phyloP scores from a whole-genome alignment of 1,284 basidiomycete genomes.

The Papiliotrema flavescens region DNA sequence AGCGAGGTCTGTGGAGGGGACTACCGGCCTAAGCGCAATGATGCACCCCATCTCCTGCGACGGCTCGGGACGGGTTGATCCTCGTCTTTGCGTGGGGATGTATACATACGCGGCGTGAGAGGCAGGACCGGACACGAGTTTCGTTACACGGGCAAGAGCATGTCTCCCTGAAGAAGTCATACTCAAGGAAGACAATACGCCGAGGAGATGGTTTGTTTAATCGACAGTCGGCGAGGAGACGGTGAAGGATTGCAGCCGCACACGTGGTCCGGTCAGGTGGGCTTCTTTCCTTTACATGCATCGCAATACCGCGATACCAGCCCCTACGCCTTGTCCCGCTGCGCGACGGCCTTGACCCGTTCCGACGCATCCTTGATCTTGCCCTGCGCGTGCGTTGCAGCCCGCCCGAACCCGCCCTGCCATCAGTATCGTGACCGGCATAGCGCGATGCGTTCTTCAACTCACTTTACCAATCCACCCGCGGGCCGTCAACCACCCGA shows the following conservation, averaged over 20 bases:
- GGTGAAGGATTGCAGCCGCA: not conserved
- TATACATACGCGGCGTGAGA: too few species aligned
- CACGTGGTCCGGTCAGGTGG: too few species aligned
- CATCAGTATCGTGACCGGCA: not conserved
- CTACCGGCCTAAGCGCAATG: not conserved
- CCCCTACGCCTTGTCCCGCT: conserved; percentile 1
- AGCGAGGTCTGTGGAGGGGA: not conserved
- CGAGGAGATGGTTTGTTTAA: not conserved
- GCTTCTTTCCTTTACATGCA: too few species aligned
- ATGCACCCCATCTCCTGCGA: not conserved
- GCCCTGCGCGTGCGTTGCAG: conserved; percentile 30
- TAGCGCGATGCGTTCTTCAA: not conserved
- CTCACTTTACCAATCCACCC: conserved; percentile 61
- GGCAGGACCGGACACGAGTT: too few species aligned
- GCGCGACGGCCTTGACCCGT: conserved; percentile 26
- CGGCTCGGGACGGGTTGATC: not conserved
- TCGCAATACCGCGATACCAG: not conserved
- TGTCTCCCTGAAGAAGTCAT: too few species aligned
- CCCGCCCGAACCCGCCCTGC: conserved; percentile 37
- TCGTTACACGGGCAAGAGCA: too few species aligned
- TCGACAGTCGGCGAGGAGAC: not conserved
- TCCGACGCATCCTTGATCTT: conserved; percentile 28
- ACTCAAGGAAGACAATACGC: too few species aligned
- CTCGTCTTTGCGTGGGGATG: not conserved
- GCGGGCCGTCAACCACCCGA: conserved; percentile 66